Evolutionary conservation across 306 rosid species (phyloP), one percentile per base, ranked within the genome.

Genomic region (Malus orientalis): DNA sequence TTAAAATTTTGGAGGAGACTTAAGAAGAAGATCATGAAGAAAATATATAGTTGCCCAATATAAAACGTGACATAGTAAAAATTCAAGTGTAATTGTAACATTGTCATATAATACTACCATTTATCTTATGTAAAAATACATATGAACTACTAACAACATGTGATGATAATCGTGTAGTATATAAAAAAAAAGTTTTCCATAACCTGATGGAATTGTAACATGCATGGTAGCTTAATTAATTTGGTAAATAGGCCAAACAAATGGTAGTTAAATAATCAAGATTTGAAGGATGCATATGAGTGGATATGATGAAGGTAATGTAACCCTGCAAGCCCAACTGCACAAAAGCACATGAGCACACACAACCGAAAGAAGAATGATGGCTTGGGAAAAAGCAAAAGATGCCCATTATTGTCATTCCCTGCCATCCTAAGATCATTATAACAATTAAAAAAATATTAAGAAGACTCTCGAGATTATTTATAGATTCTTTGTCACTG

Each of bases 331-430:
- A 5, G 38, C 60, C 84, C 69, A 86, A 87, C 92, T 82, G 93
- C 92, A 87, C 93, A 87, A 75, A 75, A 92, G 91, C 97, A 90
- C 92, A 86, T 38, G 62, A 77, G 27, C 49, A 38, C 83, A 70
- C 74, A 84, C 64, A 84, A 76, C 76, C 86, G 81, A 82, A 83
- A 81, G 82, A 80, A 29, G 75, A 61, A 85, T 85, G 86, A 88
- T 80, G 86, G 80, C n/a, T 19, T 74, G 22, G 22, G 70, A 15
- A 45, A 36, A 84, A 78, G 72, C 78, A 85, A 16, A 29, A 2
- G 19, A 45, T 27, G 47, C 66, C 81, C 75, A 76, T 82, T 79
- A 77, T 83, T 36, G 57, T 4, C 25, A 32, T 49, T 3, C 42
- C 30, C 55, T 4, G 22, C 65, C 23, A 14, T 38, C 82, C 79